phyloP scores from a whole-genome alignment of 1,284 basidiomycete species.

The Amylostereum areolatum region DNA sequence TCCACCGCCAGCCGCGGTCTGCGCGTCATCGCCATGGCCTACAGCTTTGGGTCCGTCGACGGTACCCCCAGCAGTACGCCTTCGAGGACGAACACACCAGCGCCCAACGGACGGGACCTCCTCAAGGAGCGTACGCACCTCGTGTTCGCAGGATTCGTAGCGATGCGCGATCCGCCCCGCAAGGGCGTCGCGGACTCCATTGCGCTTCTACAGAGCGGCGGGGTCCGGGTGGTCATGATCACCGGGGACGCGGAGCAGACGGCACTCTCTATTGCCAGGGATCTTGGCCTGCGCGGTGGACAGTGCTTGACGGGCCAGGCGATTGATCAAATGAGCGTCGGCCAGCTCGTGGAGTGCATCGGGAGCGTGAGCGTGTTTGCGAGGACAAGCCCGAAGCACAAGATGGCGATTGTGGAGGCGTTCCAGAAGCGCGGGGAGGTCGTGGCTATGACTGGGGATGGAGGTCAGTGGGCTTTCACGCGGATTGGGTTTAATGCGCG shows the following conservation, averaged over 20 bases:
- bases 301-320: conserved; percentile 76
- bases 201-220: conserved; percentile 71
- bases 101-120: conserved; percentile 20
- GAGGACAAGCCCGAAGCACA: conserved; percentile 91
- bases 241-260: conserved; percentile 94
- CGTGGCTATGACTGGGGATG: conserved; percentile 98
- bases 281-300: conserved; percentile 78
- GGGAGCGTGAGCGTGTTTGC: conserved; percentile 86
- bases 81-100: conserved; percentile 23
- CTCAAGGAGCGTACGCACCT: conserved; percentile 53
- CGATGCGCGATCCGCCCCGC: conserved; percentile 93
- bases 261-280: conserved; percentile 82
- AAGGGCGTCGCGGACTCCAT: conserved; percentile 91
- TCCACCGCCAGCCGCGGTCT: conserved; percentile 72
- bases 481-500: neutral
- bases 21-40: conserved; percentile 88
- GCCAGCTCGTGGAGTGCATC: conserved; percentile 82
- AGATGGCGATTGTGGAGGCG: conserved; percentile 95
- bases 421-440: conserved; percentile 85
- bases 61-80: conserved; percentile 21
- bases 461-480: conserved; percentile 38
- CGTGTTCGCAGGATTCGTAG: conserved; percentile 89
- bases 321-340: conserved; percentile 79
- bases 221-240: conserved; percentile 97
- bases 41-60: conserved; percentile 54